Conservation (phyloP, 2,329 filamentous ascomycete genomes). For the Aspergillus bombycis region DNA sequence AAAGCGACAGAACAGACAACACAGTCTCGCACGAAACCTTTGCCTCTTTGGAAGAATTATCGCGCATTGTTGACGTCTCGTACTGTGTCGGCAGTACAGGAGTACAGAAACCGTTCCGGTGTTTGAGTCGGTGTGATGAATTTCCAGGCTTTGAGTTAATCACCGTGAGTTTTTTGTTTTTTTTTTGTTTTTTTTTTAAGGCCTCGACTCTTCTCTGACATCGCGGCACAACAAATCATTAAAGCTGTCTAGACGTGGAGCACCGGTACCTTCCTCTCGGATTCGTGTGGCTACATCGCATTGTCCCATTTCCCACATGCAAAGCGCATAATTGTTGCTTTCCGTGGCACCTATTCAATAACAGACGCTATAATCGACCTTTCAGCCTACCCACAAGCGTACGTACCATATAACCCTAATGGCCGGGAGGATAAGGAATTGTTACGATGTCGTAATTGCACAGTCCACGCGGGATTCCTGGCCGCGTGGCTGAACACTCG, state of each 20-base stretch:
- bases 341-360: constrained; percentile 92
- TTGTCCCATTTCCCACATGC: constrained; percentile 70
- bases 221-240: not conserved
- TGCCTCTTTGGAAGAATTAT: constrained; percentile 78
- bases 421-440: constrained; percentile 45
- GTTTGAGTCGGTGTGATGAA: constrained; percentile 80
- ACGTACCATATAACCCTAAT: constrained; percentile 76
- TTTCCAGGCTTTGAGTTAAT: constrained; percentile 80
- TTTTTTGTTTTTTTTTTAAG: too few species aligned
- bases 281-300: constrained; percentile 92
- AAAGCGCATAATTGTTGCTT: constrained; percentile 78
- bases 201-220: not conserved
- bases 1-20: constrained; percentile 13
- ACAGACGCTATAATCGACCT: constrained; percentile 90
- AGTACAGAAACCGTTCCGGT: constrained; percentile 79
- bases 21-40: constrained; percentile 68
- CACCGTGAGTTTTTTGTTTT: constrained; percentile 46
- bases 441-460: constrained; percentile 78
- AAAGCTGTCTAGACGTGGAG: constrained; percentile 72
- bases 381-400: constrained; percentile 85
- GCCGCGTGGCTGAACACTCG: constrained; percentile 80
- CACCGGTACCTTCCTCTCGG: constrained; percentile 81
- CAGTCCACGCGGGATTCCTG: constrained; percentile 89
- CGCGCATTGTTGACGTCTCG: constrained; percentile 89
- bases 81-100: constrained; percentile 91